Evolutionary conservation across 176 grass and related monocot genomes (phyloP).

Genomic region (Coix lacrymajobi): DNA sequence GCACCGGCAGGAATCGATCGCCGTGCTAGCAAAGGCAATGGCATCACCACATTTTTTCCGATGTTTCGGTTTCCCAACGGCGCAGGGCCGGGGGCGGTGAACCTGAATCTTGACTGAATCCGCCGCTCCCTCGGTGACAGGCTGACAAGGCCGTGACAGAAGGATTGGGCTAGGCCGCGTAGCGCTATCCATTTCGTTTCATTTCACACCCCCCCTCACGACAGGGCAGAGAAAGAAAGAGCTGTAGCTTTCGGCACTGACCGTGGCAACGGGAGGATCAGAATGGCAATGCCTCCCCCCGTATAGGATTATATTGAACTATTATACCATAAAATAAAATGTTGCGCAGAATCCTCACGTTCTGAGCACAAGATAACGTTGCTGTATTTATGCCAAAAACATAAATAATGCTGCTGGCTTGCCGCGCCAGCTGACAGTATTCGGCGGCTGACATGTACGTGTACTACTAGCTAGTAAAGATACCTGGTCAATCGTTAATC

Average conservation of each 20-base stretch:
- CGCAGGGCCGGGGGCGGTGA: not conserved
- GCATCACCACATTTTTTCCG: not conserved
- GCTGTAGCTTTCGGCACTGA: conserved; percentile 15
- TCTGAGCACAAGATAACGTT: not conserved
- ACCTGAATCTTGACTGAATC: not conserved
- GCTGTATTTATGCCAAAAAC: not conserved
- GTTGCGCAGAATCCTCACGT: no score
- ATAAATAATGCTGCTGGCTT: no score
- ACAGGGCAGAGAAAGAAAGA: not conserved
- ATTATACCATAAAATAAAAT: no score
- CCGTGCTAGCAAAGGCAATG: not conserved
- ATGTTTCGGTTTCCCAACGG: not conserved
- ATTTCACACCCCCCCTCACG: not conserved
- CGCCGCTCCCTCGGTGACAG: not conserved
- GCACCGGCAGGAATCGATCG: no score
- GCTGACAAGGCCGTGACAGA: not conserved
- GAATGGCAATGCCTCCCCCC: not conserved
- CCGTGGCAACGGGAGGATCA: not conserved
- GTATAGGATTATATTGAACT: not conserved
- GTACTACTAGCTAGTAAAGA: not conserved
- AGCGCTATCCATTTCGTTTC: not conserved
- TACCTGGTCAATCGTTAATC: conserved; percentile 10
- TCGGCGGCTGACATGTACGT: not conserved
- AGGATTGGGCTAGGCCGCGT: not conserved
- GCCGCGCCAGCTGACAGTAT: not conserved